These are phyloP conservation scores for Bruguiera gymnorhiza DNA, from an alignment of 345 rosid species.

Conservation along the genomic window DNA sequence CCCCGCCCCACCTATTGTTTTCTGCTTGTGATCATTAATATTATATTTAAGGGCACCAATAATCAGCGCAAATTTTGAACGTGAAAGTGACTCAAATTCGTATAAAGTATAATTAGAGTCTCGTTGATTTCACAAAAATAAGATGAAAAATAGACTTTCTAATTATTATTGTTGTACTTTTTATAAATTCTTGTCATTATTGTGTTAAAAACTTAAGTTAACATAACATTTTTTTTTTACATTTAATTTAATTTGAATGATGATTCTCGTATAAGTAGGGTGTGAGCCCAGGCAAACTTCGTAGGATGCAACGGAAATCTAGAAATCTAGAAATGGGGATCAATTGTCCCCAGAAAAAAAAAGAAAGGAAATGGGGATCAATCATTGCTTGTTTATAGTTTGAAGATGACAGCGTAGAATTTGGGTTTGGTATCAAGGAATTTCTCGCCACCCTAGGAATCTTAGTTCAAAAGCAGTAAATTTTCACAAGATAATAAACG, in stretches of 20 bases:
- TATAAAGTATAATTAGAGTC: no score
- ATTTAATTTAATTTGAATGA: no score
- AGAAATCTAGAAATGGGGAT: constrained; percentile 22
- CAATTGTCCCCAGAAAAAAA: constrained; percentile 14
- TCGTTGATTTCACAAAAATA: no score
- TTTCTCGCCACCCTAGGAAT: constrained; percentile 41
- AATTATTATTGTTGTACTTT: no score
- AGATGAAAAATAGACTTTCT: no score
- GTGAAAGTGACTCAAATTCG: no score
- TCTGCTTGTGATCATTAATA: not conserved
- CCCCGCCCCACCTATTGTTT: constrained; percentile 11
- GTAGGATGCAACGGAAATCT: constrained; percentile 28
- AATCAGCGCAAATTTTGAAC: no score
- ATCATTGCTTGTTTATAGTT: constrained; percentile 43
- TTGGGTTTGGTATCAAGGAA: constrained; percentile 40
- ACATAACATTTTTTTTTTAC: no score
- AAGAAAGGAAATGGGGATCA: constrained; percentile 20
- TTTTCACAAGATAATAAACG: not conserved
- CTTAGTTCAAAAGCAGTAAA: constrained; percentile 16
- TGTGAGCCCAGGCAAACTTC: not conserved
- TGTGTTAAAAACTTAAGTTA: no score
- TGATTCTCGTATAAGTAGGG: not conserved
- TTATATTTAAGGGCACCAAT: no score
- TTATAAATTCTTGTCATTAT: no score
- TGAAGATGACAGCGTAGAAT: constrained; percentile 43